These are phyloP conservation scores for Tritrichomonas foetus DNA, from an alignment of 208 protist species.

Conservation along the genomic window DNA sequence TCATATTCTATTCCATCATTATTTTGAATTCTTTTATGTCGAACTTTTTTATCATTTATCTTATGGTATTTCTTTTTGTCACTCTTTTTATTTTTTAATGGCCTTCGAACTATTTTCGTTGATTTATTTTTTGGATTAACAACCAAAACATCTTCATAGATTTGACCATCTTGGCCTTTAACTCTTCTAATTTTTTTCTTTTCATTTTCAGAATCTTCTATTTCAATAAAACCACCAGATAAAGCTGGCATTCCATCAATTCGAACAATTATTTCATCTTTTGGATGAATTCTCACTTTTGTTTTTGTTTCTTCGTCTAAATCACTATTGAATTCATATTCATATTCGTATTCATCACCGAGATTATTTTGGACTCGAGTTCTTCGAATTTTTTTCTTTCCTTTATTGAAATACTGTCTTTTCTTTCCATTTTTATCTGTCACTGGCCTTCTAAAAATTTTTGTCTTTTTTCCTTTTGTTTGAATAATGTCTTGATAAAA, in stretches of 20 bases:
- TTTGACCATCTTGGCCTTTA: background rate
- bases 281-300: background rate
- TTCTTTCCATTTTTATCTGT: too few species aligned
- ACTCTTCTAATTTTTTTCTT: background rate
- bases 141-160: background rate
- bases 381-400: background rate
- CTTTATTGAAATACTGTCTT: too few species aligned
- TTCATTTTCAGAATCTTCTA: background rate
- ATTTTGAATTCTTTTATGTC: background rate
- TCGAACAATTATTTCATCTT: background rate
- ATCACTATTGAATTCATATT: background rate
- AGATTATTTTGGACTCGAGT: background rate
- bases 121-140: background rate
- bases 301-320: background rate
- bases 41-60: background rate
- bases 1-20: background rate
- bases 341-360: background rate
- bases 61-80: too few species aligned
- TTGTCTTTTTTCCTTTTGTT: too few species aligned
- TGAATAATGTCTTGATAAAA: too few species aligned
- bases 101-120: background rate
- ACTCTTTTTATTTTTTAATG: background rate
- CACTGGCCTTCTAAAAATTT: too few species aligned
- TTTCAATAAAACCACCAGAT: background rate
- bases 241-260: background rate